These are phyloP conservation scores for Neofusicoccum sp. DNA, from an alignment of 2,329 filamentous ascomycete genomes.

Conservation along the genomic window DNA sequence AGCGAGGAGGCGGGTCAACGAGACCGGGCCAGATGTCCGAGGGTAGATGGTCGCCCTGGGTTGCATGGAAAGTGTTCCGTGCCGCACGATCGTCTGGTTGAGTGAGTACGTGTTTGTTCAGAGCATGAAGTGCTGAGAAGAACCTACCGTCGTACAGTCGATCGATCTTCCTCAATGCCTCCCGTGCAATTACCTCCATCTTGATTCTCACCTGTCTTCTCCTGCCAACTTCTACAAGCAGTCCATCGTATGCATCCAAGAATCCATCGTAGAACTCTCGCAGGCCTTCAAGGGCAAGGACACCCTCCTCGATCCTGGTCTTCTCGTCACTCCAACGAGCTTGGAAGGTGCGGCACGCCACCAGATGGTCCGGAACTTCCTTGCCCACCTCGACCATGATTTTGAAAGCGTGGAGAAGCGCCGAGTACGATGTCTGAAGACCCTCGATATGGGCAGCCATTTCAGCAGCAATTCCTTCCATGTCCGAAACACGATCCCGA, in stretches of 20 bases:
- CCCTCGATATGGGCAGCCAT: constrained; percentile 66
- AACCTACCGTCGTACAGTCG: constrained; percentile 63
- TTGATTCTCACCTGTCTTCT: constrained; percentile 73
- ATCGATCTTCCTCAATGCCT: constrained; percentile 76
- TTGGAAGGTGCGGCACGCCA: constrained; percentile 65
- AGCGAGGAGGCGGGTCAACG: constrained; percentile 43
- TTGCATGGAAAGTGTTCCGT: constrained; percentile 75
- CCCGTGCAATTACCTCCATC: constrained; percentile 72
- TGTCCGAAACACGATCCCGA: constrained; percentile 71
- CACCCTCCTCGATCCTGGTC: constrained; percentile 64
- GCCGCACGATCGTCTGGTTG: constrained; percentile 63
- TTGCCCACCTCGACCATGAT: constrained; percentile 69
- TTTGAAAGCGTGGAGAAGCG: background rate
- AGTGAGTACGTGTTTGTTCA: background rate
- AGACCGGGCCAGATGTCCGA: constrained; percentile 85
- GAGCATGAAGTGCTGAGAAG: background rate
- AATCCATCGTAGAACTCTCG: constrained; percentile 87
- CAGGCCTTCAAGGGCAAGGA: constrained; percentile 76
- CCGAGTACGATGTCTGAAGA: constrained; percentile 44
- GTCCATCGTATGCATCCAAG: constrained; percentile 76
- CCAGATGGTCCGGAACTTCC: constrained; percentile 66
- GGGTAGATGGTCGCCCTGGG: constrained; percentile 85
- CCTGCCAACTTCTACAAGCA: constrained; percentile 82
- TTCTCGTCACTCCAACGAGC: constrained; percentile 74
- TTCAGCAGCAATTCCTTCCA: constrained; percentile 70